Evolutionary conservation across 1,284 basidiomycete genomes (phyloP).

Genomic region (Anthracocystis walkeri): DNA sequence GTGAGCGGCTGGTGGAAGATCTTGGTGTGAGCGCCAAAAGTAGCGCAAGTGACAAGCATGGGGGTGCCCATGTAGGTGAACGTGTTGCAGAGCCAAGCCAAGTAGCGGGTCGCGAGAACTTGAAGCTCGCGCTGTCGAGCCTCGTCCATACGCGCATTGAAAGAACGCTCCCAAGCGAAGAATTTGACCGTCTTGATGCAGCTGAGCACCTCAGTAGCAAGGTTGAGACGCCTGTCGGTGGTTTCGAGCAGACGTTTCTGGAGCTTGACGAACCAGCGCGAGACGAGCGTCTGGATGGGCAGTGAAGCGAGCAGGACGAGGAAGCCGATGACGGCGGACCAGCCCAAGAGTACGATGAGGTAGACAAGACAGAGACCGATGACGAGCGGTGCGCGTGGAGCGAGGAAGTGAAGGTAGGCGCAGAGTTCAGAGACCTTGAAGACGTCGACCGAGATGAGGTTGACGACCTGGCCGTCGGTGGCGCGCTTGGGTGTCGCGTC

Average conservation of each 20-base stretch:
- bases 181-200: constrained; percentile 76
- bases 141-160: constrained; percentile 72
- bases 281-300: constrained; percentile 68
- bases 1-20: constrained; percentile 72
- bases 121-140: constrained; percentile 71
- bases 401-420: constrained; percentile 70
- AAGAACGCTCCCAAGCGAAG: constrained; percentile 73
- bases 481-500: constrained; percentile 58
- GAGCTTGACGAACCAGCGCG: constrained; percentile 71
- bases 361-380: constrained; percentile 71
- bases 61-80: constrained; percentile 74
- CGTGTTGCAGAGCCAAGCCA: constrained; percentile 70
- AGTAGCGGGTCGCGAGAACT: constrained; percentile 71
- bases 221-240: constrained; percentile 73
- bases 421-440: constrained; percentile 68
- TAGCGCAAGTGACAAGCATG: constrained; percentile 76
- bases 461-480: constrained; percentile 73
- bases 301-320: constrained; percentile 63
- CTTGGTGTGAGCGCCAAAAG: constrained; percentile 76
- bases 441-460: constrained; percentile 74
- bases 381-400: constrained; percentile 72
- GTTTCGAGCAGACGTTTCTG: constrained; percentile 72
- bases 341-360: constrained; percentile 73
- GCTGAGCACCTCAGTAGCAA: constrained; percentile 73
- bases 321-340: constrained; percentile 71